phyloP scores from a whole-genome alignment of 257 asterid genomes.

The Ehretia macrophylla region DNA sequence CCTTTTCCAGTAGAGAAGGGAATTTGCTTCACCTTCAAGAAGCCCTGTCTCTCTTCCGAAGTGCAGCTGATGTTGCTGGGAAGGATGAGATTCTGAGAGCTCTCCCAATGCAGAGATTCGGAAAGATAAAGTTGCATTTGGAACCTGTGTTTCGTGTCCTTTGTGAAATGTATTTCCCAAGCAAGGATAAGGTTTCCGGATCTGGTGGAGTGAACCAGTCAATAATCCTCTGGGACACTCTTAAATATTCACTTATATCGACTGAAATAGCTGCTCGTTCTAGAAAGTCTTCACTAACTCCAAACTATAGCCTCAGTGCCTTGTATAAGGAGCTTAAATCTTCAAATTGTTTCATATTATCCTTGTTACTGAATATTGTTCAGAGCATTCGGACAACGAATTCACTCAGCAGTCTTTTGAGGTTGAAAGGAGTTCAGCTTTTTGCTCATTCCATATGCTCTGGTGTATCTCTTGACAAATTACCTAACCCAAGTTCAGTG shows the following conservation, averaged over 20 bases:
- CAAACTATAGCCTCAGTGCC: constrained; percentile 55
- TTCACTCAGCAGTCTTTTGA: constrained; percentile 50
- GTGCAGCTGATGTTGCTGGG: constrained; percentile 57
- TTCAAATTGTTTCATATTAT: constrained; percentile 74
- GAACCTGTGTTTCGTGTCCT: constrained; percentile 55
- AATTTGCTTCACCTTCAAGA: constrained; percentile 43
- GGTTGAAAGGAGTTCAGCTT: constrained; percentile 70
- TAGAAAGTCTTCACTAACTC: constrained; percentile 54
- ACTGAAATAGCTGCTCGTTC: constrained; percentile 88
- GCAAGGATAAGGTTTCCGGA: constrained; percentile 55
- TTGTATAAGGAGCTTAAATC: constrained; percentile 72
- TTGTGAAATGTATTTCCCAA: constrained; percentile 69
- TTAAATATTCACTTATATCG: constrained; percentile 79
- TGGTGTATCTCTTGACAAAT: constrained; percentile 30
- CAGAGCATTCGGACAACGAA: constrained; percentile 48
- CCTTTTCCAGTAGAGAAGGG: constrained; percentile 26
- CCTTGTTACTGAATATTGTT: constrained; percentile 64
- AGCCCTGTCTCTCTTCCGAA: constrained; percentile 55
- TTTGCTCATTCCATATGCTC: constrained; percentile 63
- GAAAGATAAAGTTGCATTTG: constrained; percentile 45
- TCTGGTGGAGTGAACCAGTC: constrained; percentile 64
- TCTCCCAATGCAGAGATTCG: constrained; percentile 43
- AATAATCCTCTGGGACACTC: constrained; percentile 80
- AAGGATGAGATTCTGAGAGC: constrained; percentile 43
- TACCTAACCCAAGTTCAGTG: constrained; percentile 17